These are phyloP conservation scores for Marasmius fiardii DNA, from an alignment of 1,284 basidiomycete genomes.

Conservation along the genomic window DNA sequence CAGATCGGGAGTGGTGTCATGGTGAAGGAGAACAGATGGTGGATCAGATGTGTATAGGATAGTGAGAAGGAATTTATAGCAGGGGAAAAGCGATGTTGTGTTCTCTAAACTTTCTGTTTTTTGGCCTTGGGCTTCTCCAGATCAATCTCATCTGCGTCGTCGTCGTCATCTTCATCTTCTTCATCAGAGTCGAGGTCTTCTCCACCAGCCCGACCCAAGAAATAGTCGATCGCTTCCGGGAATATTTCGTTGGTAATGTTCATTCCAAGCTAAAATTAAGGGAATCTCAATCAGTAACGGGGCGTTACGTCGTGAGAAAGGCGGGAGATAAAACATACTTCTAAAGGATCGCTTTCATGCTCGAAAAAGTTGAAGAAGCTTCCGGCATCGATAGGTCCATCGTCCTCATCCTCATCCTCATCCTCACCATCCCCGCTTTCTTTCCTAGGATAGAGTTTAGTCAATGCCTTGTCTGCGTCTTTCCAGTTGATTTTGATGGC, in stretches of 20 bases:
- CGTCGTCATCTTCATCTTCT: conserved; percentile 65
- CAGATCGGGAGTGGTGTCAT: too few relatives aligned
- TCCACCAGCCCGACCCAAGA: conserved; percentile 59
- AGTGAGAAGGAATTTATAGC: not conserved
- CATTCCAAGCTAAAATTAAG: conserved; percentile 54
- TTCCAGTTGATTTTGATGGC: conserved; percentile 78
- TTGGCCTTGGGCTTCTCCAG: conserved; percentile 75
- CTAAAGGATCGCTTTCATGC: conserved; percentile 55
- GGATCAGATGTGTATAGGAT: not conserved
- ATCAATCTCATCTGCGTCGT: conserved; percentile 77
- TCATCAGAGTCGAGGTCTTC: conserved; percentile 63
- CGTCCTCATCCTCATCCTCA: conserved; percentile 47
- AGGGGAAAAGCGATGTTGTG: not conserved
- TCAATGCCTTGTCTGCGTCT: conserved; percentile 69
- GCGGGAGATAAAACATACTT: conserved; percentile 51
- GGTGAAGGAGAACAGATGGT: not conserved
- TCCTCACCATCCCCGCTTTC: conserved; percentile 46
- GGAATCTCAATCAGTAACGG: conserved; percentile 6
- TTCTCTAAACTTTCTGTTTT: conserved; percentile 56
- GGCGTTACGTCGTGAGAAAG: not conserved
- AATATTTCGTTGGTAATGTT: conserved; percentile 74
- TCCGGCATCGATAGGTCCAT: conserved; percentile 61
- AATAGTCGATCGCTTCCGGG: conserved; percentile 74
- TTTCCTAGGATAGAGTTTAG: conserved; percentile 73
- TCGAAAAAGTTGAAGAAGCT: conserved; percentile 91